A percentile compares a stretch with the other conserved stretches of the same genome.
phyloP scores from a whole-genome alignment of 2,329 filamentous ascomycete genomes.

The Talaromyces sp. region DNA sequence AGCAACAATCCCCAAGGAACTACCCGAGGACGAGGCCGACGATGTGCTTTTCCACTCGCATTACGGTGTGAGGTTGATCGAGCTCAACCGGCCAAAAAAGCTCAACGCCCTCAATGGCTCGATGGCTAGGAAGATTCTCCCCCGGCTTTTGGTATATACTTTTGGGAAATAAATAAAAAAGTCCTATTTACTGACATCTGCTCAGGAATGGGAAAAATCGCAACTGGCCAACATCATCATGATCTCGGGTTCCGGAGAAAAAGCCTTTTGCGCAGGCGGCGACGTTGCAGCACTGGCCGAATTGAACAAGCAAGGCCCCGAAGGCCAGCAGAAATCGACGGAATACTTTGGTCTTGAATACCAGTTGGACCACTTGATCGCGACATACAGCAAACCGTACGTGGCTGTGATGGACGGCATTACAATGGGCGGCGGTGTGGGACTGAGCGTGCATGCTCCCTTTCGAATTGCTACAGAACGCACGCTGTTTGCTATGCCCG shows the following conservation, averaged over 20 bases:
- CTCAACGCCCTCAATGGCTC: slow-evolving; percentile 88
- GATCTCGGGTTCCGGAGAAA: slow-evolving; percentile 80
- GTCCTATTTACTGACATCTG: not conserved
- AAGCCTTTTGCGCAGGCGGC: slow-evolving; percentile 87
- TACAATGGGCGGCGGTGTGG: slow-evolving; percentile 97
- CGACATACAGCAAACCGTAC: slow-evolving; percentile 88
- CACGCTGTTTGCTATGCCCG: slow-evolving; percentile 96
- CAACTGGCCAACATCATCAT: slow-evolving; percentile 89
- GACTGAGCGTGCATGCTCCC: slow-evolving; percentile 87
- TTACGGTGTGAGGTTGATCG: slow-evolving; percentile 84
- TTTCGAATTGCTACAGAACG: slow-evolving; percentile 95
- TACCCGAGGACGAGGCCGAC: slow-evolving; percentile 67
- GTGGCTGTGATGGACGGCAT: slow-evolving; percentile 95
- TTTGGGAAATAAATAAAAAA: not conserved
- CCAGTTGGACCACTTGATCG: slow-evolving; percentile 89
- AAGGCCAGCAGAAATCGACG: slow-evolving; percentile 68
- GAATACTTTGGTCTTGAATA: slow-evolving; percentile 96
- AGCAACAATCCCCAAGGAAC: slow-evolving; percentile 44
- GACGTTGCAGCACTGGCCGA: slow-evolving; percentile 76
- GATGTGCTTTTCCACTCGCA: slow-evolving; percentile 89
- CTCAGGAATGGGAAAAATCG: slow-evolving; percentile 83
- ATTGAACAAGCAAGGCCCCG: slow-evolving; percentile 61
- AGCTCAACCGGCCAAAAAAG: slow-evolving; percentile 90
- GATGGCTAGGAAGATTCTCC: slow-evolving; percentile 92
- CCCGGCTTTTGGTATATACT: slow-evolving; percentile 58